phyloP scores from a whole-genome alignment of 768 basidiomycete species.

The Phlegmacium glaucopus region DNA sequence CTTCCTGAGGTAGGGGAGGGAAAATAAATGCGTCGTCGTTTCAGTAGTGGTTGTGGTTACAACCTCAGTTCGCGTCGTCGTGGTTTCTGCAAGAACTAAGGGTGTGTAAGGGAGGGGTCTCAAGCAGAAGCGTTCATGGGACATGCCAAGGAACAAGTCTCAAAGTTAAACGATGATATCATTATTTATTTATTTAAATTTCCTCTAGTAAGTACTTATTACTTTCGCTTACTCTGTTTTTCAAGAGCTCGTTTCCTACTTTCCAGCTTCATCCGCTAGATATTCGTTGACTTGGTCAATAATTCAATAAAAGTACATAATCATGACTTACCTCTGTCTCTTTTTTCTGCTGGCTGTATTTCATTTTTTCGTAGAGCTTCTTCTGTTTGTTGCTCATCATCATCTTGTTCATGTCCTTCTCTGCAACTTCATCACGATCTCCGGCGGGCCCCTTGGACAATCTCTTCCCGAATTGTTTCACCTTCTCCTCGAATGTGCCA shows the following conservation, averaged over 20 bases:
- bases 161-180: not conserved
- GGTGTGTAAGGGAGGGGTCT: constrained; percentile 16
- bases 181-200: not conserved
- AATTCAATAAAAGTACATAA: not conserved
- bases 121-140: constrained; percentile 4
- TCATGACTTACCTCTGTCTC: constrained; percentile 64
- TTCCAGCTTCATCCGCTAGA: constrained; percentile 59
- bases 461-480: constrained; percentile 55
- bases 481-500: constrained; percentile 72
- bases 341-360: constrained; percentile 77
- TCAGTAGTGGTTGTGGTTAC: constrained; percentile 45
- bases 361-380: constrained; percentile 93
- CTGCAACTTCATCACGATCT: constrained; percentile 39
- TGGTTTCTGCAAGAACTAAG: constrained; percentile 40
- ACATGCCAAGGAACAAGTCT: not conserved
- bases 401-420: constrained; percentile 95
- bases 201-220: no score
- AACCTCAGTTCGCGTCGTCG: constrained; percentile 44
- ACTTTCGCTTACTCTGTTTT: constrained; percentile 48
- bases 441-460: constrained; percentile 24
- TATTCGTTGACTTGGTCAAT: not conserved
- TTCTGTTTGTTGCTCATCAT: constrained; percentile 95
- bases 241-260: constrained; percentile 49
- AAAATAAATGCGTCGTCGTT: constrained; percentile 61
- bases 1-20: constrained; percentile 62